Conservation (phyloP, 805 yeast species). For the Candida adriatica region DNA sequence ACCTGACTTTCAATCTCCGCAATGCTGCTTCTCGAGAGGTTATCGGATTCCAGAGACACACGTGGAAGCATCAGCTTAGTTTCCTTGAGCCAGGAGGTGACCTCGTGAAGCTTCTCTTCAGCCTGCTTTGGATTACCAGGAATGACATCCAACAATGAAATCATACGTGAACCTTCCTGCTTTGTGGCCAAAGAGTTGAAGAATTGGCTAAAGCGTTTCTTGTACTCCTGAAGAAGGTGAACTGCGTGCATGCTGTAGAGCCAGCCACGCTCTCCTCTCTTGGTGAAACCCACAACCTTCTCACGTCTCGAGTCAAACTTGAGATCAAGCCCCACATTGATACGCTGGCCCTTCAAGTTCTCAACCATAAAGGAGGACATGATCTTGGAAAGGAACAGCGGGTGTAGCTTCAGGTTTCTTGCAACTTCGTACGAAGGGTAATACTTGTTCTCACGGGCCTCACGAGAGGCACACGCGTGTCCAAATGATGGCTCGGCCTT, state of each 20-base stretch:
- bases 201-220: constrained; percentile 52
- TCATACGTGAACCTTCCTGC: constrained; percentile 23
- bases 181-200: constrained; percentile 34
- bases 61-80: constrained; percentile 49
- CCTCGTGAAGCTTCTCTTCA: constrained; percentile 22
- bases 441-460: constrained; percentile 49
- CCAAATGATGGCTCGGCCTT: constrained; percentile 64
- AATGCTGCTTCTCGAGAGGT: constrained; percentile 61
- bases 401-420: constrained; percentile 46
- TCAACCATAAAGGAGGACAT: constrained; percentile 66
- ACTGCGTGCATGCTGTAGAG: constrained; percentile 74
- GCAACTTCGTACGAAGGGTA: constrained; percentile 61
- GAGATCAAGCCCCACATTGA: constrained; percentile 76
- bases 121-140: constrained; percentile 27
- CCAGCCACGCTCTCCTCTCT: constrained; percentile 65
- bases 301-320: constrained; percentile 73
- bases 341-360: constrained; percentile 42
- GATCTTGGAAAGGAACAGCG: constrained; percentile 66
- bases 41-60: constrained; percentile 73
- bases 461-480: constrained; percentile 47
- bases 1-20: constrained; percentile 58
- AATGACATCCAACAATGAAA: constrained; percentile 26
- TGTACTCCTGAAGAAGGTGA: constrained; percentile 55
- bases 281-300: constrained; percentile 85
- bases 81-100: constrained; percentile 37